Evolutionary conservation across 2,329 filamentous ascomycete genomes (phyloP), one percentile per base, ranked within the genome.

Genomic region (Fusarium sp.): DNA sequence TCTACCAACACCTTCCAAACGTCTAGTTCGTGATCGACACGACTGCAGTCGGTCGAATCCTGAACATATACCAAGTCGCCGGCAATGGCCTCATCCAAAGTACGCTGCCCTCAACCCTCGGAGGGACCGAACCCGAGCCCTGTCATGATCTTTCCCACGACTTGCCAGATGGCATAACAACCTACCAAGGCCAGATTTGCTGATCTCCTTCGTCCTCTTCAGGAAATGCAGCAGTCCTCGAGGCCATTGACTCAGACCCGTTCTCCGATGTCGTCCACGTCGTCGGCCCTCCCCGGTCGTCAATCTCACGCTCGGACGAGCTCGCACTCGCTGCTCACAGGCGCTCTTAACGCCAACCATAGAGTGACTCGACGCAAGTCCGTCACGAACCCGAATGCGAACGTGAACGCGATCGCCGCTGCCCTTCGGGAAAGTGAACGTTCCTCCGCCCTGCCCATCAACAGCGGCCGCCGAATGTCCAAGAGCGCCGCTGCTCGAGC

Each of bases 311-410:
- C 89, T 68, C 91, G 94, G 77, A 90, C 89, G 74, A 93, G 94
- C 83, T 93, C 93, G 51, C 92, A 96, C 80, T 95, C 93, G 62
- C 85, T 94, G 74, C 91, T 94, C 59, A 87, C 92, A 63, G 89
- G 89, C 73, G 89, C 92, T 62, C 88, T 94, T 77, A 95, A 94
- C 83, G 83, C 90, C 74, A 90, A 89, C 79, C 92, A 97, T 81
- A 92, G 96, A 74, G 89, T 98, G 73, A 94, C 93, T 74, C 93
- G 95, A 76, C 90, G 96, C 75, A 98, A 98, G 88, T 98, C 94
- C 82, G 94, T 97, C 78, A 93, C 93, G 66, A 91, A 89, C 70
- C 88, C 90, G 48, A 87, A 86, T 49, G 86, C 88, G 79, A 94
- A 92, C 80, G 89, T 92, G 47, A 90, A 92, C 20, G 93, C 92